Percentiles rank a stretch among this genome's conserved stretches.
Evolutionary conservation across 352 stramenopile species (phyloP).

Genomic region (Phytopythium chamaehyphon): DNA sequence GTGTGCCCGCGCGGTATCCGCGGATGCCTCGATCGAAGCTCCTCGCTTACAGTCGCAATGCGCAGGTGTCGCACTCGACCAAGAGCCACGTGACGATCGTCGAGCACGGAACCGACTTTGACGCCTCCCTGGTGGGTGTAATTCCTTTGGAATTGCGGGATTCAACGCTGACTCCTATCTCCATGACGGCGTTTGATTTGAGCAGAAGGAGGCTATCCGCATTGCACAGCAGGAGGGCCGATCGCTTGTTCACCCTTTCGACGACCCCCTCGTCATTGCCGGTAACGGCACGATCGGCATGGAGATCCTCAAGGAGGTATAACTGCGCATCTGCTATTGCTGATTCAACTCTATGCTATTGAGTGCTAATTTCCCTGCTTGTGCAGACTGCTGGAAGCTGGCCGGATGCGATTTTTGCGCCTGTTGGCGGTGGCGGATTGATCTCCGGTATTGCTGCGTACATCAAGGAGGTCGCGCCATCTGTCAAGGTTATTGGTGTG

Average conservation of each 20-base stretch:
- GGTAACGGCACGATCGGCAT: constrained; percentile 97
- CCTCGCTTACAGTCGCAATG: no score
- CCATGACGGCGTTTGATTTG: background rate
- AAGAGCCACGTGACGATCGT: constrained; percentile 89
- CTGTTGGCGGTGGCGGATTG: constrained; percentile 95
- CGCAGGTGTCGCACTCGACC: constrained; percentile 35
- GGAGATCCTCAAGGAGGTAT: constrained; percentile 87
- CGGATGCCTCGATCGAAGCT: no score
- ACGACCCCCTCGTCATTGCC: constrained; percentile 97
- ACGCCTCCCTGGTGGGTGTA: constrained; percentile 82
- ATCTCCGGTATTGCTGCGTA: constrained; percentile 94
- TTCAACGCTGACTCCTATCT: background rate
- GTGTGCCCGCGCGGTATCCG: no score
- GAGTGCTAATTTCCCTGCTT: constrained; percentile 1
- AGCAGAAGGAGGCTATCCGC: constrained; percentile 87
- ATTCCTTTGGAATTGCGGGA: background rate
- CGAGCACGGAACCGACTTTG: constrained; percentile 95
- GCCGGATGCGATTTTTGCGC: constrained; percentile 96
- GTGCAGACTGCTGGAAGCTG: constrained; percentile 75
- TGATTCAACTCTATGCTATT: no score
- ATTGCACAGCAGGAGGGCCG: constrained; percentile 90
- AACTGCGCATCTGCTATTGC: no score
- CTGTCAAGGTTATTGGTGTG: constrained; percentile 95
- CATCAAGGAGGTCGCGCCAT: constrained; percentile 76
- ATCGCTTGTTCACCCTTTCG: constrained; percentile 96